Percentiles rank a stretch among this genome's conserved stretches.
Conservation (phyloP, 2,329 filamentous ascomycete species). For the Aspergillus pseudoterreus region DNA sequence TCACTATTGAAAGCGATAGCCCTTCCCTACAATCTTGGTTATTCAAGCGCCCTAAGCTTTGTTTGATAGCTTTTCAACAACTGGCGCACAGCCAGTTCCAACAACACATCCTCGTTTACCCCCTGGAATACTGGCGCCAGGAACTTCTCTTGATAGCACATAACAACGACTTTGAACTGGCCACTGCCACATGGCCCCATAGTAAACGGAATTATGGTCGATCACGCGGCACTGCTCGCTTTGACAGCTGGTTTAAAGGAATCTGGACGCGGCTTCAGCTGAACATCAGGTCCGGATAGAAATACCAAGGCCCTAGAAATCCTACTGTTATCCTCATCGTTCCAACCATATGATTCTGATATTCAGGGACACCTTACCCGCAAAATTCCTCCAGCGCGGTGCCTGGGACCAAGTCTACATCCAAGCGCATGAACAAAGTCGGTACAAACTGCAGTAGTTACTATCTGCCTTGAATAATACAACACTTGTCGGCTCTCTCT, state of each 20-base stretch:
- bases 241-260: neutral
- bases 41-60: neutral
- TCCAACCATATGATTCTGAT: neutral
- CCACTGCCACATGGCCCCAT: no score
- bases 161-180: no score
- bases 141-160: slow-evolving; percentile 56
- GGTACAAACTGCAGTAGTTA: neutral
- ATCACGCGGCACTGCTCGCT: neutral
- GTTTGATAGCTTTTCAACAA: slow-evolving; percentile 63
- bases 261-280: neutral
- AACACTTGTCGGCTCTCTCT: neutral
- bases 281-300: neutral
- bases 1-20: no score
- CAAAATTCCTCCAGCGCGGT: neutral
- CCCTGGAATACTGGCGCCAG: slow-evolving; percentile 60
- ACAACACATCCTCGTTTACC: slow-evolving; percentile 70
- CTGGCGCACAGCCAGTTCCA: slow-evolving; percentile 67
- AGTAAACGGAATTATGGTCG: no score
- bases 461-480: neutral
- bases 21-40: neutral
- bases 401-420: neutral
- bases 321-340: neutral
- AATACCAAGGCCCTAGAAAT: neutral
- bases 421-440: neutral
- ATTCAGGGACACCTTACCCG: neutral